phyloP scores from a whole-genome alignment of 352 stramenopile genomes.

The Peronosclerospora sorghi region DNA sequence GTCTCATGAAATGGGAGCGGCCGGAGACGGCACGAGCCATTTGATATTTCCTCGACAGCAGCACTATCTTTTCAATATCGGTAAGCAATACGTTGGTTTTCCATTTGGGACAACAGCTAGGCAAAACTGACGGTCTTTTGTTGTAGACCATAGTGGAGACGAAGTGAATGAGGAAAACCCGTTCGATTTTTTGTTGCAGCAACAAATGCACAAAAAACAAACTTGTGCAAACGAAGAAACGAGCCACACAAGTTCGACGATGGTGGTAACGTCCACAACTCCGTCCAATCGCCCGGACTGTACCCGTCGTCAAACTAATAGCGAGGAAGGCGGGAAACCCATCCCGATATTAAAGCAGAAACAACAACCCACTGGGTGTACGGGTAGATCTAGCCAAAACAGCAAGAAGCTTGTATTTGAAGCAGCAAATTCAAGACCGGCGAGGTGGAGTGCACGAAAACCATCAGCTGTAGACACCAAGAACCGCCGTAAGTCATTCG shows the following conservation, averaged over 20 bases:
- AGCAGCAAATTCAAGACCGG: slow-evolving; percentile 32
- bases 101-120: too few relatives aligned
- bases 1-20: neutral
- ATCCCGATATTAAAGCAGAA: slow-evolving; percentile 12
- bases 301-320: neutral
- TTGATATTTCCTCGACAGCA: slow-evolving; percentile 32
- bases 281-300: neutral
- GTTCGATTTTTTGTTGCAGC: slow-evolving; percentile 47
- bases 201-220: neutral
- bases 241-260: neutral
- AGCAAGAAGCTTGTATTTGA: slow-evolving; percentile 32
- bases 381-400: neutral
- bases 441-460: slow-evolving; percentile 28
- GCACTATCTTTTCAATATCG: slow-evolving; percentile 27
- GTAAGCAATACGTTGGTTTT: slow-evolving; percentile 19
- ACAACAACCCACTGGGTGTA: neutral
- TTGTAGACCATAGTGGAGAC: slow-evolving; percentile 22
- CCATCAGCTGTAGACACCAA: slow-evolving; percentile 19
- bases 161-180: slow-evolving; percentile 37
- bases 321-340: neutral
- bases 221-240: neutral
- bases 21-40: slow-evolving; percentile 6
- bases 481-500: slow-evolving; percentile 28
- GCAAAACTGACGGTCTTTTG: neutral
- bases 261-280: neutral